These are phyloP conservation scores for Boletus patriciae DNA, from an alignment of 768 basidiomycete species.

Conservation along the genomic window DNA sequence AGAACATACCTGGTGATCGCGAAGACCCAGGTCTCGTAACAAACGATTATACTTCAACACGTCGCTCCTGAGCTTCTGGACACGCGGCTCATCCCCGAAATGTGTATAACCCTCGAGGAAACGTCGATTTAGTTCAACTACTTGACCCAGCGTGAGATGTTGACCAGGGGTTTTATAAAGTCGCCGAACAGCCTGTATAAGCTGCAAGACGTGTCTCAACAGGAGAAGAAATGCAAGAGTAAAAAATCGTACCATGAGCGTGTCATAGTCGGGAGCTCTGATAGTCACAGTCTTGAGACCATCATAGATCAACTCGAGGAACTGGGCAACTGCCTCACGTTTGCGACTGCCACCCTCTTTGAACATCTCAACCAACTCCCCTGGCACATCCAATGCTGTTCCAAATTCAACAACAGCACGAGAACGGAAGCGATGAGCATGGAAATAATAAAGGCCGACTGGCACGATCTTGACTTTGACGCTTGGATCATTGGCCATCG, in stretches of 20 bases:
- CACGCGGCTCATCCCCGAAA: slow-evolving; percentile 89
- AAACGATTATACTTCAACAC: slow-evolving; percentile 90
- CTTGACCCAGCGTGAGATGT: slow-evolving; percentile 90
- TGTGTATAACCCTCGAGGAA: slow-evolving; percentile 90
- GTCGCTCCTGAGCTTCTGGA: slow-evolving; percentile 74
- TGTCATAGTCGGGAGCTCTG: slow-evolving; percentile 95
- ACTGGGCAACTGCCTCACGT: slow-evolving; percentile 83
- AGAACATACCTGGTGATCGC: slow-evolving; percentile 80
- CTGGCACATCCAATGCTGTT: slow-evolving; percentile 86
- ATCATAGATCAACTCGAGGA: slow-evolving; percentile 90
- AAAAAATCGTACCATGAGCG: slow-evolving; percentile 77
- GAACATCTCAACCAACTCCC: slow-evolving; percentile 85
- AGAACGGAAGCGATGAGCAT: slow-evolving; percentile 86
- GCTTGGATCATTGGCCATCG: slow-evolving; percentile 88
- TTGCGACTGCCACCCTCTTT: slow-evolving; percentile 86
- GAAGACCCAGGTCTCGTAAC: slow-evolving; percentile 84
- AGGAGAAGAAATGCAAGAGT: background rate
- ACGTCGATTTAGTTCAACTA: slow-evolving; percentile 91
- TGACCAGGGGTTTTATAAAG: slow-evolving; percentile 94
- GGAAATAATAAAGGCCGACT: slow-evolving; percentile 74
- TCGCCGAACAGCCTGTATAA: slow-evolving; percentile 93
- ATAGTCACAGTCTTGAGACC: slow-evolving; percentile 94
- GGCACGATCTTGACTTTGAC: slow-evolving; percentile 91
- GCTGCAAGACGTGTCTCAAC: slow-evolving; percentile 42
- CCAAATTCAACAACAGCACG: slow-evolving; percentile 98